phyloP scores from a whole-genome alignment of 1,284 basidiomycete species.

The Megacollybia platyphylla region DNA sequence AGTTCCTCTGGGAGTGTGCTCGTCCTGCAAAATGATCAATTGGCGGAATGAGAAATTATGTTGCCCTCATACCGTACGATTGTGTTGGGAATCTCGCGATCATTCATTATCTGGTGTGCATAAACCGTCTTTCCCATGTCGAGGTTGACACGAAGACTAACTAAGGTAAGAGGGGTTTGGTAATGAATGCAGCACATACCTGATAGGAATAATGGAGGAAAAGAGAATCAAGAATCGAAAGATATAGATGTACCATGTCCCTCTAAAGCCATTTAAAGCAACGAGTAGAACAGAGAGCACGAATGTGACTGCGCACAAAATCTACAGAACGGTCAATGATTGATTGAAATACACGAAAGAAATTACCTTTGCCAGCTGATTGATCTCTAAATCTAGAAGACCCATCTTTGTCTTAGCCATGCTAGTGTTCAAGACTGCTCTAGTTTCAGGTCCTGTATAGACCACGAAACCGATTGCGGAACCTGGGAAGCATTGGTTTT shows the following conservation, averaged over 20 bases:
- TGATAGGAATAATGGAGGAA: conserved; percentile 98
- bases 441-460: conserved; percentile 90
- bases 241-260: conserved; percentile 93
- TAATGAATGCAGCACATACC: conserved; percentile 28
- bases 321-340: conserved; percentile 31
- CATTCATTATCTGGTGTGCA: conserved; percentile 89
- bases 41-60: too few relatives aligned
- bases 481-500: conserved; percentile 15
- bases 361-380: conserved; percentile 83
- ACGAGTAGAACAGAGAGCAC: conserved; percentile 85
- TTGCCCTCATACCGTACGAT: conserved; percentile 44
- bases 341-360: background rate
- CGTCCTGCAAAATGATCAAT: conserved; percentile 36
- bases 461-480: conserved; percentile 87
- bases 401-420: conserved; percentile 95
- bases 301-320: conserved; percentile 90
- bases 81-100: conserved; percentile 86
- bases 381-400: conserved; percentile 88
- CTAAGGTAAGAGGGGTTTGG: background rate
- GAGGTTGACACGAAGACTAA: conserved; percentile 89
- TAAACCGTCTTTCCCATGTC: conserved; percentile 99
- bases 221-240: conserved; percentile 97
- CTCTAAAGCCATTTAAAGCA: conserved; percentile 92
- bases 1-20: conserved; percentile 96
- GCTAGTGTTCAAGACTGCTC: conserved; percentile 99